Conservation (phyloP, 192 early-diverging fungal species). For the Funneliformis geosporum region DNA sequence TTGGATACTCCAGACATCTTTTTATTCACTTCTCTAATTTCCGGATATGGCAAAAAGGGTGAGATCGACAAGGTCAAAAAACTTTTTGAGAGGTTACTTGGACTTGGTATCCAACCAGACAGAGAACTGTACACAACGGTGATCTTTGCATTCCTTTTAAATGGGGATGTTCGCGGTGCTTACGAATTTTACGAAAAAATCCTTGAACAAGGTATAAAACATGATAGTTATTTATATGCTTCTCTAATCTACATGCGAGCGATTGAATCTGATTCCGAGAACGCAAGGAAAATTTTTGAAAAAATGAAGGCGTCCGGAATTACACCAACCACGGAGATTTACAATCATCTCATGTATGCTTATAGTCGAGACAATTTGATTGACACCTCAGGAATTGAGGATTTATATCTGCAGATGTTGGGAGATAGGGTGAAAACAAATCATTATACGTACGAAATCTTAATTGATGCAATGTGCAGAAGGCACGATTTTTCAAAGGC, state of each 20-base stretch:
- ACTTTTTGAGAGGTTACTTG: not conserved
- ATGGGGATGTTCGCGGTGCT: not conserved
- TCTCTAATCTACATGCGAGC: not conserved
- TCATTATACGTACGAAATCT: not conserved
- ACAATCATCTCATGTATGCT: slow-evolving; percentile 13
- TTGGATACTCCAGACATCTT: not conserved
- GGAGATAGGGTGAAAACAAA: not conserved
- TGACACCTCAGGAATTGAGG: not conserved
- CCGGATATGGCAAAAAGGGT: not conserved
- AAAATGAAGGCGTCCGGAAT: not conserved
- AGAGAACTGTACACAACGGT: not conserved
- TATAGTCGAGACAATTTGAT: not conserved
- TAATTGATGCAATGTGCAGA: not conserved
- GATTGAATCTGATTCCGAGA: not conserved
- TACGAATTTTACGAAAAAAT: not conserved
- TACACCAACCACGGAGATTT: not conserved
- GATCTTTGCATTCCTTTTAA: not conserved
- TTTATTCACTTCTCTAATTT: slow-evolving; percentile 1
- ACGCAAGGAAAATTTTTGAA: not conserved
- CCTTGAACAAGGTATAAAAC: not conserved
- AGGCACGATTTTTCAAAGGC: not conserved
- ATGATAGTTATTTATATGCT: not conserved
- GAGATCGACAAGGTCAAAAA: not conserved
- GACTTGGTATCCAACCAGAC: not conserved
- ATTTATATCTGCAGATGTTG: slow-evolving; percentile 1